A percentile compares a stretch with the other conserved stretches of the same genome.
Evolutionary conservation across 768 basidiomycete genomes (phyloP).

Genomic region (Trichaptum fuscoviolaceum): DNA sequence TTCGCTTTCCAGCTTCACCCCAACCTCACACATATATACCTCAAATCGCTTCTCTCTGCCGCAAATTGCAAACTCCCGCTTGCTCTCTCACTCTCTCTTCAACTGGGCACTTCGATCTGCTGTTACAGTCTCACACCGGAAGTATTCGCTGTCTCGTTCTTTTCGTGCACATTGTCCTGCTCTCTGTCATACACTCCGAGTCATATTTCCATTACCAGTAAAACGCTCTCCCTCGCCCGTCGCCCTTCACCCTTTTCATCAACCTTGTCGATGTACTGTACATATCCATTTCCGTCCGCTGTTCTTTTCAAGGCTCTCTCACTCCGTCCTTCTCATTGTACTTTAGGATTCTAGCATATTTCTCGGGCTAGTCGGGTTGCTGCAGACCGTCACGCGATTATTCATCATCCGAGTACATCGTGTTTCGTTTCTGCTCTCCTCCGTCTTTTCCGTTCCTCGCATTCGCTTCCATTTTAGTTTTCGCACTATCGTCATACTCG

Average conservation of each 20-base stretch:
- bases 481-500: neutral
- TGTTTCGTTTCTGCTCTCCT: neutral
- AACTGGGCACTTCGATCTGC: neutral
- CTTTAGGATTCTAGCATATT: neutral
- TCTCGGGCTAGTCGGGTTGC: neutral
- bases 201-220: neutral
- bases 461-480: neutral
- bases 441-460: neutral
- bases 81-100: neutral
- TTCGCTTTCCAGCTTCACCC: neutral
- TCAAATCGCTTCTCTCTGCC: neutral
- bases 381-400: neutral
- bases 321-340: neutral
- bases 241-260: neutral
- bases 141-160: neutral
- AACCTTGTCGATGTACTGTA: neutral
- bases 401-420: neutral
- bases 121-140: neutral
- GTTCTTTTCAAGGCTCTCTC: neutral
- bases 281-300: neutral
- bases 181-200: neutral
- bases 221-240: neutral
- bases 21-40: neutral
- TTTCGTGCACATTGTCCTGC: neutral
- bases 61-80: neutral